Evolutionary conservation across 2,329 filamentous ascomycete species (phyloP).

Genomic region (Amauroascus niger): DNA sequence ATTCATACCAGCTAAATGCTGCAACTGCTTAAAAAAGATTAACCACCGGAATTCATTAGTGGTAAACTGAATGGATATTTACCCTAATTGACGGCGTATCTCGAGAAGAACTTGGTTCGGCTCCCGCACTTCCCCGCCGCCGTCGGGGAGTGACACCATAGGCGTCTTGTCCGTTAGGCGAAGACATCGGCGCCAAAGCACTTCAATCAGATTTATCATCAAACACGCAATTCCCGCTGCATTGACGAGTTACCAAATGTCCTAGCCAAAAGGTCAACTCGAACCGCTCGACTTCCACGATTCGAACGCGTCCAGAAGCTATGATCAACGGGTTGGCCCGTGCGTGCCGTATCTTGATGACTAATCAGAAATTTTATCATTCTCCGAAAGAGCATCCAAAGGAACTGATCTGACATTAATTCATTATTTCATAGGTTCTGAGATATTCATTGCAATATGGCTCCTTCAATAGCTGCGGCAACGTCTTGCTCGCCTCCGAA

Average conservation of each 20-base stretch:
- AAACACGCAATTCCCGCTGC: too few relatives aligned
- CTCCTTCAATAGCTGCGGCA: not conserved
- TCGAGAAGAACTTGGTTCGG: slow-evolving; percentile 3
- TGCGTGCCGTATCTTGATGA: not conserved
- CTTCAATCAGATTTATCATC: too few relatives aligned
- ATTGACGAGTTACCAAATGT: not conserved
- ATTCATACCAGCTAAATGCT: slow-evolving; percentile 26
- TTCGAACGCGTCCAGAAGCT: not conserved
- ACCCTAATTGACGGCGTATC: slow-evolving; percentile 12
- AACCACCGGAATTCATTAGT: not conserved
- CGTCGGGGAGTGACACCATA: slow-evolving; percentile 1
- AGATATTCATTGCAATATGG: not conserved
- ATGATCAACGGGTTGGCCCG: not conserved
- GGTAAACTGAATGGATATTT: not conserved
- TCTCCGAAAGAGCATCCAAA: not conserved
- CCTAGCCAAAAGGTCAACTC: not conserved
- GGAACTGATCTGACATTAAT: not conserved
- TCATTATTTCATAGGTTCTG: not conserved
- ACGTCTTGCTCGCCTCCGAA: not conserved
- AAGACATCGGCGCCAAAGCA: slow-evolving; percentile 1
- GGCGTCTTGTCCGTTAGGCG: not conserved
- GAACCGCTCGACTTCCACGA: not conserved
- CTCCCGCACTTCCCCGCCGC: slow-evolving; percentile 3
- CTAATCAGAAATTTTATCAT: slow-evolving; percentile 4
- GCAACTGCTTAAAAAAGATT: slow-evolving; percentile 23